Conservation (phyloP, 805 yeast species). For the Candida xiaguanensis region DNA sequence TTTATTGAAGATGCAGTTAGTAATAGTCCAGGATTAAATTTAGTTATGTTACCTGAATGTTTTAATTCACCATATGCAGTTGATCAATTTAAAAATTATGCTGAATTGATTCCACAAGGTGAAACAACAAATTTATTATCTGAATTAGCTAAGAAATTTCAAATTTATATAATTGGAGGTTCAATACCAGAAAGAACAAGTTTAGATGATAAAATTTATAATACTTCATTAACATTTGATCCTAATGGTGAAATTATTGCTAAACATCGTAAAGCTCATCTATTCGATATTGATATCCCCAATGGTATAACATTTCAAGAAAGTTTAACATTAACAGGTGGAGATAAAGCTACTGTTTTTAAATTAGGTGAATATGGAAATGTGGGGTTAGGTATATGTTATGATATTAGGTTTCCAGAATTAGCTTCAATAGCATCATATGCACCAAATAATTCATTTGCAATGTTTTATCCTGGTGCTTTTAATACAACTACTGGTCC, state of each 20-base stretch:
- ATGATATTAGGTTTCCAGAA: slow-evolving; percentile 80
- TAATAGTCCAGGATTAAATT: slow-evolving; percentile 43
- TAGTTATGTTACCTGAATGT: slow-evolving; percentile 90
- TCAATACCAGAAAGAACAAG: slow-evolving; percentile 76
- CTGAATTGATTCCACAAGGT: slow-evolving; percentile 81
- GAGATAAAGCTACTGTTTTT: slow-evolving; percentile 76
- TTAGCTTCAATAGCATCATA: slow-evolving; percentile 69
- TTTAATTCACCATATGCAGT: slow-evolving; percentile 95
- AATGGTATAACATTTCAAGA: slow-evolving; percentile 87
- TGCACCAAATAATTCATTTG: slow-evolving; percentile 54
- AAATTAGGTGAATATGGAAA: slow-evolving; percentile 60
- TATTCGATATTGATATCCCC: slow-evolving; percentile 91
- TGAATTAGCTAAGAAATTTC: slow-evolving; percentile 59
- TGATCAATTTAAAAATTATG: slow-evolving; percentile 78
- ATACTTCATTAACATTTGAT: slow-evolving; percentile 76
- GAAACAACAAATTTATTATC: slow-evolving; percentile 62
- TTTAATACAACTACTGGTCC: slow-evolving; percentile 85
- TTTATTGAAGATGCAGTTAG: slow-evolving; percentile 59
- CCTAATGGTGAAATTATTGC: slow-evolving; percentile 75
- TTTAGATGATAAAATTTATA: slow-evolving; percentile 52
- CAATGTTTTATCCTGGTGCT: slow-evolving; percentile 81
- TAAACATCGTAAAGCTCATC: slow-evolving; percentile 82
- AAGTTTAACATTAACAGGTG: slow-evolving; percentile 70
- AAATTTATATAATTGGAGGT: slow-evolving; percentile 78
- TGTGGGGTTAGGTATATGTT: slow-evolving; percentile 84